Percentiles rank a stretch among this genome's conserved stretches.
phyloP scores from a whole-genome alignment of 352 stramenopile species.

The Sclerospora graminicola region DNA sequence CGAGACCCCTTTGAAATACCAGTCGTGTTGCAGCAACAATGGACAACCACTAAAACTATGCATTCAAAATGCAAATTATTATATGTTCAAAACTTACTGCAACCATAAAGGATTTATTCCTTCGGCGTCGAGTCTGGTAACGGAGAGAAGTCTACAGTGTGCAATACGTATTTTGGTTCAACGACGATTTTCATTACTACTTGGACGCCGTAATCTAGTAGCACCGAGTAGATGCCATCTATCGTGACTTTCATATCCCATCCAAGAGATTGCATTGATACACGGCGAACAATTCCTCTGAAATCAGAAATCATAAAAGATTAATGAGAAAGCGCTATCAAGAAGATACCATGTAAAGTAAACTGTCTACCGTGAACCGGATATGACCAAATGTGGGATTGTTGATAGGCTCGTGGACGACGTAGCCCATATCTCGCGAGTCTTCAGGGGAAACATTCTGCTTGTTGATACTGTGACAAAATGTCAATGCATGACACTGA shows the following conservation, averaged over 20 bases:
- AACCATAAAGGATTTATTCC: slow-evolving; percentile 26
- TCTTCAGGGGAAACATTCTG: slow-evolving; percentile 77
- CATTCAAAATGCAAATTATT: background rate
- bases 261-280: slow-evolving; percentile 81
- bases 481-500: slow-evolving; percentile 1
- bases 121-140: slow-evolving; percentile 13
- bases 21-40: background rate
- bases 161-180: slow-evolving; percentile 79
- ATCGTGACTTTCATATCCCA: slow-evolving; percentile 88
- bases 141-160: slow-evolving; percentile 66
- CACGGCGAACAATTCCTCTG: slow-evolving; percentile 68
- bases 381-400: slow-evolving; percentile 87
- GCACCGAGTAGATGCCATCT: slow-evolving; percentile 81
- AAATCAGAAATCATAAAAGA: slow-evolving; percentile 3
- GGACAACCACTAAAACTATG: background rate
- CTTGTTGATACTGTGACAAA: slow-evolving; percentile 67
- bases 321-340: background rate
- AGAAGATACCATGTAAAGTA: background rate
- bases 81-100: slow-evolving; percentile 12
- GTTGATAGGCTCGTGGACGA: slow-evolving; percentile 83
- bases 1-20: background rate
- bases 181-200: slow-evolving; percentile 85
- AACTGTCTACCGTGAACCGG: slow-evolving; percentile 54
- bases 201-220: slow-evolving; percentile 83
- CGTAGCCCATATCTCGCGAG: slow-evolving; percentile 79